A percentile compares a stretch with the other conserved stretches of the same genome.
phyloP scores from a whole-genome alignment of 768 basidiomycete genomes.

The Rhizopogon rudus region DNA sequence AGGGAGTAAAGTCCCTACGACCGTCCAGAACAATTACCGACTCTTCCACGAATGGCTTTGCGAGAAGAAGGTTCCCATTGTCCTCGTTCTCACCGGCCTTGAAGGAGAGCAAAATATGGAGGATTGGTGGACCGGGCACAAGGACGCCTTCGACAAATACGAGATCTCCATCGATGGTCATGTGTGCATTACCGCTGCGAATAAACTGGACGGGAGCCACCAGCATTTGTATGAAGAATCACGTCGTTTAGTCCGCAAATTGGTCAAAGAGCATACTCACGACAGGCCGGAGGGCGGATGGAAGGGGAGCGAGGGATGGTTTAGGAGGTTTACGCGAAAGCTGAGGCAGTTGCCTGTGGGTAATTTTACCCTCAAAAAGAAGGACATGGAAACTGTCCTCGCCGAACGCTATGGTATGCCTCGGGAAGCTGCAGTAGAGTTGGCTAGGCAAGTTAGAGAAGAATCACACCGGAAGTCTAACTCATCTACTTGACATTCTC shows the following conservation, averaged over 20 bases:
- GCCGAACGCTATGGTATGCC: conserved; percentile 23
- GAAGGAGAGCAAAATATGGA: conserved; percentile 18
- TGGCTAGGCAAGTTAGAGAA: conserved; percentile 18
- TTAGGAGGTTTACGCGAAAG: conserved; percentile 8
- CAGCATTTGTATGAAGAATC: not conserved
- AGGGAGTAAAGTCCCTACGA: conserved; percentile 22
- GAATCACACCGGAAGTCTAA: not conserved
- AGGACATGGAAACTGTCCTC: conserved; percentile 13
- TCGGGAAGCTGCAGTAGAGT: conserved; percentile 16
- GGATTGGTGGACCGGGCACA: conserved; percentile 14
- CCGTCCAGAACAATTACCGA: conserved; percentile 25
- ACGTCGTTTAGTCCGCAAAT: not conserved
- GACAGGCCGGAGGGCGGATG: not conserved
- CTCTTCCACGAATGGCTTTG: conserved; percentile 38
- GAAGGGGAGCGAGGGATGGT: conserved; percentile 12
- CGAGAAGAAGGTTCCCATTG: conserved; percentile 24
- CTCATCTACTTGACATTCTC: too few species aligned
- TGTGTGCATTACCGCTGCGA: conserved; percentile 28
- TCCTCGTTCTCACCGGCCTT: conserved; percentile 28
- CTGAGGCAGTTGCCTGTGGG: conserved; percentile 13
- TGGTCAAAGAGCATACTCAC: not conserved
- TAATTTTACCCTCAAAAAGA: conserved; percentile 9
- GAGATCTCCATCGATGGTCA: conserved; percentile 22
- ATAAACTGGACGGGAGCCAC: conserved; percentile 7
- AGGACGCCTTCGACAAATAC: conserved; percentile 17